phyloP scores from a whole-genome alignment of 257 asterid species.

The Ajuga chamaepitys region DNA sequence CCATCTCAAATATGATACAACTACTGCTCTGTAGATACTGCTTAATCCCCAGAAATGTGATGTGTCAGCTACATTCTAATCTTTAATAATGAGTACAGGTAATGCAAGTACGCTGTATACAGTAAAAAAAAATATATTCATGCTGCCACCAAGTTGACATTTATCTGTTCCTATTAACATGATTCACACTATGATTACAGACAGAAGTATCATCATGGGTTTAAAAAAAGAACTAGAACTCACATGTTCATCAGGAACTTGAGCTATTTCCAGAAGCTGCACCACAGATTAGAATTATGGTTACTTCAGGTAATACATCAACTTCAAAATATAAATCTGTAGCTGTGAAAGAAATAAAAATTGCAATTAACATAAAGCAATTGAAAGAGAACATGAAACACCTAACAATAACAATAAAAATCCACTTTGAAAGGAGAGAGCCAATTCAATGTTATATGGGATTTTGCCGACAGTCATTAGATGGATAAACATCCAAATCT shows the following conservation, averaged over 20 bases:
- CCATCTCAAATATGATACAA: slow-evolving; percentile 5
- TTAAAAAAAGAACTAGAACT: slow-evolving; percentile 22
- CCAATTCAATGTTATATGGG: background rate
- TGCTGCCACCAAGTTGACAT: slow-evolving; percentile 1
- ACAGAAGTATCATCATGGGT: background rate
- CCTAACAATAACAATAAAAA: background rate
- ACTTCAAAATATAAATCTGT: background rate
- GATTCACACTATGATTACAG: background rate
- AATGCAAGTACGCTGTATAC: background rate
- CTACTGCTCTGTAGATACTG: background rate
- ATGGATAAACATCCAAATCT: background rate
- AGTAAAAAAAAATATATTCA: background rate
- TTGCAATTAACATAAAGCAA: background rate
- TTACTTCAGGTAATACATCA: slow-evolving; percentile 6
- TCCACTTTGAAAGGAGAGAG: background rate
- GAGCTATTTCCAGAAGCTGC: slow-evolving; percentile 99
- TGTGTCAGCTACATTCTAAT: too few species aligned
- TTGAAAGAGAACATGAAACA: background rate
- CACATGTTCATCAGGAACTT: slow-evolving; percentile 93
- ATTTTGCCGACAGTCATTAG: background rate
- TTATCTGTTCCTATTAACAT: background rate
- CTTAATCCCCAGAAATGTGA: background rate
- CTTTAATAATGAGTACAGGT: too few species aligned
- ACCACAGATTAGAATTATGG: slow-evolving; percentile 21
- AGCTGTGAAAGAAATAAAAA: background rate